Base-by-base conservation (phyloP, 2,329 filamentous ascomycete genomes). In the Kalaharituber pfeilii region DNA sequence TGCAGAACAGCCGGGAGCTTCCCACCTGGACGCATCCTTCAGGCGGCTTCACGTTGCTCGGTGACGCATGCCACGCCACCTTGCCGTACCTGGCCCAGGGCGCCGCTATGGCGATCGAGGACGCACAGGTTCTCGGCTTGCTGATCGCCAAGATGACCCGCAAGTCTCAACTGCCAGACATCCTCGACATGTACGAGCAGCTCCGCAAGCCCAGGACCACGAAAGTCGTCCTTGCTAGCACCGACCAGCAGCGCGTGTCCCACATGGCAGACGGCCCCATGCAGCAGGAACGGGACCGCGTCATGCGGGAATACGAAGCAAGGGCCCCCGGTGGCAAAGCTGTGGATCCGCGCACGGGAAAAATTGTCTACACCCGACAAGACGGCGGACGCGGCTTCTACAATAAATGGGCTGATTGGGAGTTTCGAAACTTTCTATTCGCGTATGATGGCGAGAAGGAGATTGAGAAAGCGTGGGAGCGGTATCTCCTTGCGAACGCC, bases 31-130 rank as follows among this genome's bases (percentile, higher is more conserved):
- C 75, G 6, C 71, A 75, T 61, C 63, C 66, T 0, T 62, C 60
- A 1, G 77, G 77, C 29, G 69, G 68, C 47, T 75, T 76, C 2
- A 75, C 72, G 2, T 70, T 83, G 13, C 65, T 81, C 8, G 80
- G 80, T 47, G 80, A 84, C 62, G 75, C 79, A 2, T 81, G 78
- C 65, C 80, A 84, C 63, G 78, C 79, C 1, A 83, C 79, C 20
- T 73, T 83, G 49, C 80, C 80, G 1, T 79, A 83, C 62, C 71
- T 82, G 3, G 78, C 75, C 45, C 79, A 83, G 67, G 80, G 81
- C 33, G 79, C 80, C 9, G 79, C 80, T 7, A 80, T 81, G 70
- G 78, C 79, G 7, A 78, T 81, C 50, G 80, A 84, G 65, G 80
- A 84, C 61, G 79, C 75, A 1, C 78, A 75, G 3, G 75, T 78